A percentile compares a stretch with the other conserved stretches of the same genome.
Evolutionary conservation across 176 grass and related monocot genomes (phyloP).

Genomic region (Guadua angustifolia): DNA sequence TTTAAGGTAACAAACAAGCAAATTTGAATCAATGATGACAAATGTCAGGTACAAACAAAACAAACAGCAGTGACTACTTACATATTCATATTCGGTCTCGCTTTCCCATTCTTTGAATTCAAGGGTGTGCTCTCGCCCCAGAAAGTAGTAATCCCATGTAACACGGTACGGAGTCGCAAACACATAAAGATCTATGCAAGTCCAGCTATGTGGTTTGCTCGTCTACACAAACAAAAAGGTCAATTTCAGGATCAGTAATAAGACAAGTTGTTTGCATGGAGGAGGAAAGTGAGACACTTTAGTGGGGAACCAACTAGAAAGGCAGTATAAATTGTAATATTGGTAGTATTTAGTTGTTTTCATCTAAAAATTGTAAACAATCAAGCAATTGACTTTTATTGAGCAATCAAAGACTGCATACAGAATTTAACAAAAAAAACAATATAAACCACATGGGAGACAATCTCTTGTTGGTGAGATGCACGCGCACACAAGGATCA

Average conservation of each 20-base stretch:
- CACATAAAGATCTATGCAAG: conserved; percentile 92
- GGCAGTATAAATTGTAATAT: not conserved
- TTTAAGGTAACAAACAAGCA: conserved; percentile 33
- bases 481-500: not conserved
- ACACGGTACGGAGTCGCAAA: conserved; percentile 94
- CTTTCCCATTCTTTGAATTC: conserved; percentile 92
- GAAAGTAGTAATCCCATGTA: conserved; percentile 95
- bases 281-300: not conserved
- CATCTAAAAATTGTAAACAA: conserved; percentile 12
- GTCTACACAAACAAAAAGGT: conserved; percentile 51
- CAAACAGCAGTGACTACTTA: conserved; percentile 8
- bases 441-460: not conserved
- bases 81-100: conserved; percentile 90
- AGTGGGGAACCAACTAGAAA: not conserved
- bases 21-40: conserved; percentile 25
- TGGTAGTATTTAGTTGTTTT: not conserved
- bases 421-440: conserved; percentile 13
- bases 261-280: not conserved
- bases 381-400: not conserved
- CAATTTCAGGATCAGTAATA: not conserved
- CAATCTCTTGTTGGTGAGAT: not conserved
- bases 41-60: conserved; percentile 14
- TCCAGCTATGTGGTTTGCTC: conserved; percentile 88
- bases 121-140: conserved; percentile 88
- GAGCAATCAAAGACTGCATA: not conserved